A percentile compares a stretch with the other conserved stretches of the same genome.
Conservation (phyloP, 805 yeast genomes). For the Wickerhamomyces rabaulensis region DNA sequence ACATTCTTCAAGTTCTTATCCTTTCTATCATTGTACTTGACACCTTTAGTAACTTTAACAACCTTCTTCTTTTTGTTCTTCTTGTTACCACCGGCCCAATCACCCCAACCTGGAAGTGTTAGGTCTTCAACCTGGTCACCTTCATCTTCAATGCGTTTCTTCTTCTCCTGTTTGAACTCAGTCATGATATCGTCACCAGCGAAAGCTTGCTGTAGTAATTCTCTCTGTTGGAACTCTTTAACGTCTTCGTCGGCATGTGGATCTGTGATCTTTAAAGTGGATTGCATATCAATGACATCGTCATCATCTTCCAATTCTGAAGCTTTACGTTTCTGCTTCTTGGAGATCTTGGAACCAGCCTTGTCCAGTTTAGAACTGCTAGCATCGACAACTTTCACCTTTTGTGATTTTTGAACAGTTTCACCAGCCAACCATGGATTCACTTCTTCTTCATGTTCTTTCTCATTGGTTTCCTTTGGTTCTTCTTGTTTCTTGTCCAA, state of each 20-base stretch:
- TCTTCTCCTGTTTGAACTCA: constrained; percentile 74
- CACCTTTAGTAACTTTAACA: constrained; percentile 71
- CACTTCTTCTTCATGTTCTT: constrained; percentile 14
- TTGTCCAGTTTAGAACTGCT: constrained; percentile 47
- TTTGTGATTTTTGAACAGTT: constrained; percentile 36
- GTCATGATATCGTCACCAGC: constrained; percentile 93
- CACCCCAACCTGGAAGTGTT: constrained; percentile 96
- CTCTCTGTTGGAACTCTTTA: constrained; percentile 69
- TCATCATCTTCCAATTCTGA: constrained; percentile 32
- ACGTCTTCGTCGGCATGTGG: constrained; percentile 35
- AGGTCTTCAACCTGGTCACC: constrained; percentile 84
- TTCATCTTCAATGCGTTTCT: constrained; percentile 60
- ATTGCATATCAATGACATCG: constrained; percentile 38
- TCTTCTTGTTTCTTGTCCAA: constrained; percentile 8
- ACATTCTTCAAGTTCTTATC: constrained; percentile 77
- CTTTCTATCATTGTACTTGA: constrained; percentile 63
- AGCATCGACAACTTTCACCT: constrained; percentile 42
- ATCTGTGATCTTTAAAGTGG: constrained; percentile 51
- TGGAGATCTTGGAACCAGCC: constrained; percentile 27
- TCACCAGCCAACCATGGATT: constrained; percentile 50
- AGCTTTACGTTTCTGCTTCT: constrained; percentile 28
- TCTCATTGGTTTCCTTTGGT: constrained; percentile 4
- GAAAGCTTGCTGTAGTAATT: constrained; percentile 84
- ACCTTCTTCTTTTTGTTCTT: constrained; percentile 51
- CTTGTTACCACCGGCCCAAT: constrained; percentile 78